Base-by-base conservation (phyloP, 2,329 filamentous ascomycete species). In the Alternaria sp. region DNA sequence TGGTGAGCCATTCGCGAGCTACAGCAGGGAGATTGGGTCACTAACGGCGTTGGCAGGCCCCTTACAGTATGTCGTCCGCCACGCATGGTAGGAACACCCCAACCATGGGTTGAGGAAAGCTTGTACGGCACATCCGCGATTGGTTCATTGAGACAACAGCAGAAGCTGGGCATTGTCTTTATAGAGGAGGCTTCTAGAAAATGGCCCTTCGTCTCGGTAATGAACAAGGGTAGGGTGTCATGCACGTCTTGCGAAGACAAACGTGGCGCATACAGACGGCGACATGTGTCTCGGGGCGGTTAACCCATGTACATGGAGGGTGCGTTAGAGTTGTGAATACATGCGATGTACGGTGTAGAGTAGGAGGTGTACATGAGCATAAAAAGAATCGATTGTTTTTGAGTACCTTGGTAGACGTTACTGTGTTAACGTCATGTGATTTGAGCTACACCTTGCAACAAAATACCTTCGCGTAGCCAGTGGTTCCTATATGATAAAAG, bases 1-100 rank as follows among this genome's bases (percentile, higher is more conserved):
- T 98, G 82, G 93, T 96, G 84, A 83, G 91, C 86, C 10, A 56
- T 32, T 55, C 21, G 19, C 11, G 23, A 26, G 59, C 32, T 9
- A 21, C 28, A 11, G n/a, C 36, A 5, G 23, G 10, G 5, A 19
- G 9, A 8, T 21, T 2, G 11, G 21, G 8, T 47, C 40, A 50
- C 59, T 72, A 55, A 67, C 36, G 25, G 12, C 46, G 32, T 23
- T 12, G 49, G 12, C 32, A 81, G 75, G 83, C 83, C 57, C 83
- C 83, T 32, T 85, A 85, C 70, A 84, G 82, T 69, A 84, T 85
- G 83, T 80, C 84, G 82, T 80, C 81, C 8, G 71, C 77, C 17
- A 81, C 77, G 26, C 78, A 77, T 58, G 83, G 82, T n/a, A 73
- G 76, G 32, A 80, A 76, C 36, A 81, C 80, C 17, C 79, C 80